A percentile compares a stretch with the other conserved stretches of the same genome.
phyloP scores from a whole-genome alignment of 805 yeast genomes.

The Saccharomycopsis sp. region DNA sequence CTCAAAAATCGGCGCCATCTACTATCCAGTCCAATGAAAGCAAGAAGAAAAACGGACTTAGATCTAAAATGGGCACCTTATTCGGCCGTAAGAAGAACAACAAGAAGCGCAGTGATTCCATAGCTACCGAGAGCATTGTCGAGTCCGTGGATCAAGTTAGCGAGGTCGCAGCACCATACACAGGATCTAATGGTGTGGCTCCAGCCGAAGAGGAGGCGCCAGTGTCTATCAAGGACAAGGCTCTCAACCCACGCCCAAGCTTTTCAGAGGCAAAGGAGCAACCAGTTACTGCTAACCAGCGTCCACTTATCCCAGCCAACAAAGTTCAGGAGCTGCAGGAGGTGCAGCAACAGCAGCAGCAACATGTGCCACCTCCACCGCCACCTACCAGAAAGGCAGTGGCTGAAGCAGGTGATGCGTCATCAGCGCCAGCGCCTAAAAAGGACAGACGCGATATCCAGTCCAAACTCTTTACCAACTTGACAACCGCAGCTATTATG shows the following conservation, averaged over 20 bases:
- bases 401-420: conserved; percentile 3
- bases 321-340: neutral
- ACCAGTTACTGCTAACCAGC: conserved; percentile 1
- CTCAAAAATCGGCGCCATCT: conserved; percentile 15
- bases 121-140: neutral
- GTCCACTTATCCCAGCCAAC: conserved; percentile 11
- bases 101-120: conserved; percentile 12
- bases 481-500: conserved; percentile 33
- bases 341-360: neutral
- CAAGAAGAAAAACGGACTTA: conserved; percentile 36
- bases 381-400: conserved; percentile 20
- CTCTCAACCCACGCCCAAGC: conserved; percentile 8
- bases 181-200: neutral
- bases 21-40: conserved; percentile 14
- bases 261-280: conserved; percentile 3
- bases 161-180: neutral
- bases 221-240: conserved; percentile 6
- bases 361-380: conserved; percentile 17
- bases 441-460: conserved; percentile 34
- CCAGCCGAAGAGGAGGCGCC: too few relatives aligned
- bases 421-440: conserved; percentile 21
- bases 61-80: conserved; percentile 70
- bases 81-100: conserved; percentile 54
- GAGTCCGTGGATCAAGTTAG: conserved; percentile 1
- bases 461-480: conserved; percentile 41